These are phyloP conservation scores for Melampsora occidentalis DNA, from an alignment of 1,284 basidiomycete genomes.

Conservation along the genomic window DNA sequence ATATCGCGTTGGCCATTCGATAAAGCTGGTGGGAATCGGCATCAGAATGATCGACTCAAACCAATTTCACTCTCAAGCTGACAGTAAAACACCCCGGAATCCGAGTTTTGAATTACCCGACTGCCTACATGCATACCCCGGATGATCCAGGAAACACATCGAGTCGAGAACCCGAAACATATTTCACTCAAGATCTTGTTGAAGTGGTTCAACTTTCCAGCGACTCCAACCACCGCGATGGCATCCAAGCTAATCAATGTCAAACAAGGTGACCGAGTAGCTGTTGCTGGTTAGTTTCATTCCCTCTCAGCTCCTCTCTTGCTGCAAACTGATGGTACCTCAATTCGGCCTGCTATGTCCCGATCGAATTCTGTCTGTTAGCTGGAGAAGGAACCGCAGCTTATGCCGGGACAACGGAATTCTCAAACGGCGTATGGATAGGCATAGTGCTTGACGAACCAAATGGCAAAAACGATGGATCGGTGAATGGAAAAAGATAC, in stretches of 20 bases:
- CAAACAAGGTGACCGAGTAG: conserved; percentile 34
- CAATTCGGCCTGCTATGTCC: not conserved
- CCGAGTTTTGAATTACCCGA: too few species aligned
- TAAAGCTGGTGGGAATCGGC: not conserved
- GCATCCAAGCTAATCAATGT: not conserved
- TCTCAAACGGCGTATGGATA: conserved; percentile 88
- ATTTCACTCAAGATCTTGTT: not conserved
- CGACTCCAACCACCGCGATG: not conserved
- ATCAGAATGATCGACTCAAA: not conserved
- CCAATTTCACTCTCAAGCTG: not conserved
- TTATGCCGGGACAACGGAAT: conserved; percentile 77
- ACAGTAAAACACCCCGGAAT: too few species aligned
- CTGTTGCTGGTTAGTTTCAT: conserved; percentile 15
- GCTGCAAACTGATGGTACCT: not conserved
- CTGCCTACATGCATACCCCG: too few species aligned
- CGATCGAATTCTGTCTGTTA: not conserved
- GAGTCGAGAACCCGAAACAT: too few species aligned
- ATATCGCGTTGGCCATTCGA: not conserved
- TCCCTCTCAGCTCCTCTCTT: not conserved
- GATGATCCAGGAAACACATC: too few species aligned
- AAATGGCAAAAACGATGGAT: conserved; percentile 93
- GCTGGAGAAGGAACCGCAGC: conserved; percentile 78
- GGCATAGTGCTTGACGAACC: conserved; percentile 62
- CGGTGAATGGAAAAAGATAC: conserved; percentile 76
- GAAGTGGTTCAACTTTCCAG: not conserved